A percentile compares a stretch with the other conserved stretches of the same genome.
Conservation (phyloP, 1,139 yeast genomes). For the Yarrowia galli region DNA sequence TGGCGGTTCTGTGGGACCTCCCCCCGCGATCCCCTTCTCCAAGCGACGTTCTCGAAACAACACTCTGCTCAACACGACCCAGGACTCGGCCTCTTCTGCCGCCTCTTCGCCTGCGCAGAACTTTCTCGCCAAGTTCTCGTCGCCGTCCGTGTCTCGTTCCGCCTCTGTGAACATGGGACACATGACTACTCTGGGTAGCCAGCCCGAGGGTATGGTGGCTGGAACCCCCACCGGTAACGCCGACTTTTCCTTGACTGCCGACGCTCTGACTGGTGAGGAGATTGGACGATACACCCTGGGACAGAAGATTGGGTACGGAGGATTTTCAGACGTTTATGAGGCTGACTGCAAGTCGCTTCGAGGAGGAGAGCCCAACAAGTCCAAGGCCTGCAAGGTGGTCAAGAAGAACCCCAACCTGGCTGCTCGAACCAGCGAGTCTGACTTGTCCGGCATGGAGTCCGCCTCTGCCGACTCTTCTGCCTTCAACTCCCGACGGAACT, state of each 20-base stretch:
- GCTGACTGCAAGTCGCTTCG: conserved; percentile 53
- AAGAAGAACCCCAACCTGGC: conserved; percentile 47
- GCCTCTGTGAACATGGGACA: conserved; percentile 26
- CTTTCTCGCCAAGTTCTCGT: conserved; percentile 25
- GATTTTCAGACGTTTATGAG: conserved; percentile 90
- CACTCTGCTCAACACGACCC: conserved; percentile 9
- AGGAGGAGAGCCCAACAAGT: conserved; percentile 51
- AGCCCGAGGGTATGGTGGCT: conserved; percentile 18
- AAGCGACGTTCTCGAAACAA: conserved; percentile 36
- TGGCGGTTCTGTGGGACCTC: conserved; percentile 31
- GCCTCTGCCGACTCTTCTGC: conserved; percentile 19
- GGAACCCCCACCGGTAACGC: conserved; percentile 18
- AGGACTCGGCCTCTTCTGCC: conserved; percentile 12
- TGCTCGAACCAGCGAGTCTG: conserved; percentile 37
- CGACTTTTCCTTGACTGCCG: conserved; percentile 12
- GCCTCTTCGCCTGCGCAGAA: conserved; percentile 38
- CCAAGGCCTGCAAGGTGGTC: conserved; percentile 80
- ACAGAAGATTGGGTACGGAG: conserved; percentile 86
- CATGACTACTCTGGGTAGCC: conserved; percentile 34
- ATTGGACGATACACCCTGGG: conserved; percentile 60
- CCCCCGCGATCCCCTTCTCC: conserved; percentile 36
- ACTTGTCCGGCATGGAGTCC: conserved; percentile 12
- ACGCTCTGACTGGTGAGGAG: conserved; percentile 53
- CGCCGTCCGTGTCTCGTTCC: conserved; percentile 37
- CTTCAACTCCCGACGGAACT: conserved; percentile 31